Evolutionary conservation across 1,284 basidiomycete genomes (phyloP).

Genomic region (Apiotrichum brassicae): DNA sequence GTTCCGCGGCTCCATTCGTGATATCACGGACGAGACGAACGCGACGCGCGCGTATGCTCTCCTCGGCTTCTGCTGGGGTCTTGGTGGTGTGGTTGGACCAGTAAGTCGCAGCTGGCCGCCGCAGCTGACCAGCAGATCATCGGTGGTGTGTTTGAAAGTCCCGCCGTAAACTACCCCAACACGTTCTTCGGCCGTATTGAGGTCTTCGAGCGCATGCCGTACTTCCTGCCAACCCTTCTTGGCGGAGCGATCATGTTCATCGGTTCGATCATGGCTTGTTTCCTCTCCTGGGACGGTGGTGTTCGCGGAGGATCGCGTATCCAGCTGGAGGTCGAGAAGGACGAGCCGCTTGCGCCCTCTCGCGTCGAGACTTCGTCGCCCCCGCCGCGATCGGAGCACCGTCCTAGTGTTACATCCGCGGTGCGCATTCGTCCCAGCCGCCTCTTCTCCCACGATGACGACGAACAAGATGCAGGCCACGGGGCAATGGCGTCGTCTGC

Average conservation of each 20-base stretch:
- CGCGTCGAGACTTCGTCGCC: constrained; percentile 10
- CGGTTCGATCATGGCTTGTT: constrained; percentile 79
- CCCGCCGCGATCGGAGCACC: constrained; percentile 9
- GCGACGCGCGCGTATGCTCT: constrained; percentile 91
- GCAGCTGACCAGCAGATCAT: constrained; percentile 52
- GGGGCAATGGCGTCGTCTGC: neutral
- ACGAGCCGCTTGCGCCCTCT: constrained; percentile 34
- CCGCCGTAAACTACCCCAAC: constrained; percentile 74
- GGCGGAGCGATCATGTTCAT: constrained; percentile 63
- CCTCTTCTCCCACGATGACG: constrained; percentile 2
- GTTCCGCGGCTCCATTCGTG: constrained; percentile 70
- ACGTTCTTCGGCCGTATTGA: constrained; percentile 56
- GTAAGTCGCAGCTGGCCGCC: constrained; percentile 6
- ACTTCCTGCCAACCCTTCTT: constrained; percentile 80
- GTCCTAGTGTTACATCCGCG: constrained; percentile 24
- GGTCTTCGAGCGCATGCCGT: constrained; percentile 76
- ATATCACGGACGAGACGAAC: constrained; percentile 72
- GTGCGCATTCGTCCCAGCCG: constrained; percentile 8
- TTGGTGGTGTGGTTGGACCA: constrained; percentile 62
- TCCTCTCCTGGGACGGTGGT: constrained; percentile 84
- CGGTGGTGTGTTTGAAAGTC: constrained; percentile 78
- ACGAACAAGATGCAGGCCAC: neutral
- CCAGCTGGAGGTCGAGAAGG: constrained; percentile 68
- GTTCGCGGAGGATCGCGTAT: constrained; percentile 72
- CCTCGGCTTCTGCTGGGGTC: constrained; percentile 91